Evolutionary conservation across 352 stramenopile species (phyloP), one percentile per base, ranked within the genome.

Genomic region (Elongisporangium prolatum): DNA sequence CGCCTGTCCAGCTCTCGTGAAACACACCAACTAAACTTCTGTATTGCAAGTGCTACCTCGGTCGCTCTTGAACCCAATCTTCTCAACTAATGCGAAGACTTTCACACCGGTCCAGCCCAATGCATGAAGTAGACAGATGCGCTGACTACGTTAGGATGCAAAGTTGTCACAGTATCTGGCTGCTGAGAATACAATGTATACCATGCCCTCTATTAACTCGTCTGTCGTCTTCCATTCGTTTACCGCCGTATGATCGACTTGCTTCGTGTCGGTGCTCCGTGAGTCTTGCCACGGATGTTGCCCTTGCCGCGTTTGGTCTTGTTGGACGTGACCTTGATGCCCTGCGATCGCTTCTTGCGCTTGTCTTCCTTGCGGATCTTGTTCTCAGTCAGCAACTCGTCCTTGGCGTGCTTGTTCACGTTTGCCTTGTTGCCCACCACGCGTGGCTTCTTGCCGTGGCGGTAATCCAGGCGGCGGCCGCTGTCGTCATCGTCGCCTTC

Each of bases 361-460:
- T 78, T 83, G 69, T 95, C 83, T 63, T 93, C 85, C 64, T 95
- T 93, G 57, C 85, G 85, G 60, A 95, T 95, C 67, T 82, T 87
- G 52, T 58, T 67, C 59, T 95, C 85, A 52, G 68, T 82, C 52
- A 90, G 70, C 57, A 95, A 60, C 60, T 95, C 85, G 60, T 84
- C 70, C 72, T 91, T 93, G 47, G 77, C 83, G 62, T 85, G 70
- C 63, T 87, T 88, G 75, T 94, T 94, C 22, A 86, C 80, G 21
- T 66, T 74, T 28, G 58, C 69, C 47, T 68, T 80, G 37, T 68
- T 74, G 6, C 60, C 59, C 60, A 74, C 67, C 55, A 68, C 59
- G 54, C 71, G 72, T 14, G 84, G 84, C 69, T 93, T 93, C 59
- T 80, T 80, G 57, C 85, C 85, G 58, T 90, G 65, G 52, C 82